phyloP scores from a whole-genome alignment of 306 rosid species.

The Fragaria vesca region DNA sequence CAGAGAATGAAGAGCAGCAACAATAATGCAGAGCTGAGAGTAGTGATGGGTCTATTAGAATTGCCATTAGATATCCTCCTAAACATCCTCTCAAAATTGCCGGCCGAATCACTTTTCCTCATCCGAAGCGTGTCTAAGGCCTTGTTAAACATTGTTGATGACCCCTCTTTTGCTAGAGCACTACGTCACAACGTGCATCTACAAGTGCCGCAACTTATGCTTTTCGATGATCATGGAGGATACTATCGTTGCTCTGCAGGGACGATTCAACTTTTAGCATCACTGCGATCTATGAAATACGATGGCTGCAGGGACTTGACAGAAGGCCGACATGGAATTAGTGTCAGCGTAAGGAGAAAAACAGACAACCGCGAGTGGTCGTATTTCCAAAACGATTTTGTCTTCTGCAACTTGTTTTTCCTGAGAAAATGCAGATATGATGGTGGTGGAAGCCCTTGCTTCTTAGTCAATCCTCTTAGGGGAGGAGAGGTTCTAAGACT shows the following conservation, averaged over 20 bases:
- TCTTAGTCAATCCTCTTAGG: background rate
- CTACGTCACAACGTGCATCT: background rate
- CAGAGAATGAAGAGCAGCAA: background rate
- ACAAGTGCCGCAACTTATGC: background rate
- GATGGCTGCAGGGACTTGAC: background rate
- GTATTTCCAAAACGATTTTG: background rate
- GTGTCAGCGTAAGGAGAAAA: background rate
- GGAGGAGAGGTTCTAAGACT: background rate
- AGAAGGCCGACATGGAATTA: background rate
- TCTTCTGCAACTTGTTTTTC: background rate
- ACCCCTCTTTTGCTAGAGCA: background rate
- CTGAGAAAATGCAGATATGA: too few species aligned
- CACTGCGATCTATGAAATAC: background rate
- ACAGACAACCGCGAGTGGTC: background rate
- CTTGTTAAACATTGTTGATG: background rate
- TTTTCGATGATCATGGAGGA: background rate
- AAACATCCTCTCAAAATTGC: background rate
- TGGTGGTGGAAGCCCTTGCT: background rate
- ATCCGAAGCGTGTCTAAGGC: background rate
- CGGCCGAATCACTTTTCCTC: background rate
- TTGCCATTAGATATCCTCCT: background rate
- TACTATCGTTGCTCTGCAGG: background rate
- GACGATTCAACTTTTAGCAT: background rate
- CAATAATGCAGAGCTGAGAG: background rate
- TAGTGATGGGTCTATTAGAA: background rate